A percentile compares a stretch with the other conserved stretches of the same genome.
phyloP scores from a whole-genome alignment of 2,329 filamentous ascomycete genomes.

The Ophiostoma quercus region DNA sequence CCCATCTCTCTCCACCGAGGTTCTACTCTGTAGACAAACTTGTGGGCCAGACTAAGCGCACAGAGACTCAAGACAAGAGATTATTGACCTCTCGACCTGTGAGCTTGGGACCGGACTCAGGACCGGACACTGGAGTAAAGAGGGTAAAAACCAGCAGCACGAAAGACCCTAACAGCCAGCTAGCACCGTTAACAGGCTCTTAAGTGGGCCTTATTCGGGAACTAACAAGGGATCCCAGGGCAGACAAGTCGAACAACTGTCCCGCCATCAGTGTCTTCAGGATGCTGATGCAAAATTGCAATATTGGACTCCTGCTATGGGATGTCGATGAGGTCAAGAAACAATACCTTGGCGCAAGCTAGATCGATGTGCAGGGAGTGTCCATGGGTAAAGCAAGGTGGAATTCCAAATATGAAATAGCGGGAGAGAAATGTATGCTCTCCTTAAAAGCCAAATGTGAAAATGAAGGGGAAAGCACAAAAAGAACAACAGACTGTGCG shows the following conservation, averaged over 20 bases:
- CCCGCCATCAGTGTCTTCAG: not conserved
- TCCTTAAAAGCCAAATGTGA: not conserved
- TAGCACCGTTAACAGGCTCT: not conserved
- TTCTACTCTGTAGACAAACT: not conserved
- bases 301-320: not conserved
- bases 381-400: not conserved
- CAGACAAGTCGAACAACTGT: not conserved
- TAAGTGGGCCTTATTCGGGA: not conserved
- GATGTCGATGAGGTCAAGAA: not conserved
- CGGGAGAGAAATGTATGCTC: not conserved
- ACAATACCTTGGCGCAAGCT: not conserved
- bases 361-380: not conserved
- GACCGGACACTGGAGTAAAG: not conserved
- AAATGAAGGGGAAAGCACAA: not conserved
- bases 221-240: slow-evolving; percentile 2
- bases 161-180: slow-evolving; percentile 2
- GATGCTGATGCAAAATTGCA: not conserved
- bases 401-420: not conserved
- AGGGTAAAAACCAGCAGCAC: not conserved
- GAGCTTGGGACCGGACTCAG: not conserved
- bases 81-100: not conserved
- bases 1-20: not conserved
- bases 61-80: not conserved
- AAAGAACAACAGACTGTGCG: not conserved
- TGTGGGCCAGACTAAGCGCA: not conserved